Evolutionary conservation across 805 yeast genomes (phyloP), one percentile per base, ranked within the genome.

Genomic region (Debaryomyces prosopidis): DNA sequence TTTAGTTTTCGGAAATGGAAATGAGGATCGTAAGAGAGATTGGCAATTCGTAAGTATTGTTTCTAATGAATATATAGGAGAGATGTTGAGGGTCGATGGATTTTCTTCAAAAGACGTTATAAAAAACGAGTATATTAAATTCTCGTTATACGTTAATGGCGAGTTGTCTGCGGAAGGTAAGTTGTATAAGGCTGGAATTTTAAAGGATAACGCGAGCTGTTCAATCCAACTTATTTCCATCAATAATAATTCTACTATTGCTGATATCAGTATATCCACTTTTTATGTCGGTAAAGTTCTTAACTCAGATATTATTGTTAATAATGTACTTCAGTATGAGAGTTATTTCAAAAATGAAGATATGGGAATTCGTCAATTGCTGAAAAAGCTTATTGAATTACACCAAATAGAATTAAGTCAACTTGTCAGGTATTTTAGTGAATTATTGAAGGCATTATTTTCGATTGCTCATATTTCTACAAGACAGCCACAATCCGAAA

Each of bases 1-100:
- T 4, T 54, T 65, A 36, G 68, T 84, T 28, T 64, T 69, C 4
- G 82, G 82, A 57, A 89, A 86, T 10, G 76, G 87, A 0, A 84
- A 84, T 62, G 88, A 82, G 56, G 59, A 63, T 11, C 75, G 73
- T 8, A 63, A 66, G 35, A 60, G 69, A 19, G 50, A 63, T 6
- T 89, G 95, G 95, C 81, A 79, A 44, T 87, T 89, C 55, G 76
- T 87, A 8, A 82, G 92, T 2, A 88, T 86, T 10, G 72, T 76
- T 52, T 81, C 89, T 1, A 84, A 79, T 34, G 96, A 89, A 65
- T 71, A 73, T 11, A 71, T 89, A 45, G 87, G 91, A 30, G 96
- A 89, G 60, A 71, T 79, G 28, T 76, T 89, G 37, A 81, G 81
- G 56, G 71, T 88, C n/a, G 73, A 78, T 49, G 87, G 87, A 34